Evolutionary conservation across 495 filamentous ascomycete genomes (phyloP), one percentile per base, ranked within the genome.

Genomic region (Jackrogersella multiformis): DNA sequence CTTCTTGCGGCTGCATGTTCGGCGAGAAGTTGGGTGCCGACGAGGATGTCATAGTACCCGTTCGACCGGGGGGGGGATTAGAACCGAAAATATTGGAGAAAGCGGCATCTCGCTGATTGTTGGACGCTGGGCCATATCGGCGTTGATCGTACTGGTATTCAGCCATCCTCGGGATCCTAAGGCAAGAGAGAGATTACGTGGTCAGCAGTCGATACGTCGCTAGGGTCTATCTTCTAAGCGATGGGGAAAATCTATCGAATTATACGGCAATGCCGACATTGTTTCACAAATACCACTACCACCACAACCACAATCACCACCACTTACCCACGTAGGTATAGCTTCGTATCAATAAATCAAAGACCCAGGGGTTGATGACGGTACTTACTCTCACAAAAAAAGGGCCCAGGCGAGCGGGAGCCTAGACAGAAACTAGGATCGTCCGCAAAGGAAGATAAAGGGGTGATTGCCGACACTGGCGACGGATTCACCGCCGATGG

Each of bases 71-170:
- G 35, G 91, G 92, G 46, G 91, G 92, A 49, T 91, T 86, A 72
- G 88, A 87, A 65, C 95, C 95, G 73, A 99, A 99, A 70, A 99
- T 99, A 79, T 93, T 92, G 56, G 91, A 92, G 78, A 96, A 99
- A 32, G 94, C 95, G 71, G 92, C 93, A 85, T 99, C 94, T 79
- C 95, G 88, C 78, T 96, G 92, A 71, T 85, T 84, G 74, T 86
- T 85, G 49, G 89, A 87, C 32, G 90, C 78, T 74, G 88, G 85
- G 64, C 87, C 89, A 77, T 92, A 90, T 63, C 86, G 82, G 68
- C 80, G 81, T 55, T 79, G 90, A 82, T 81, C 88, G 76, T 91
- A 90, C 76, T 92, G 91, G 79, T 95, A 92, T 77, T 96, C 92
- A 78, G 93, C 91, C 93, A 96, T 96, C 70, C 61, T 84, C 42